Percentiles rank a stretch among this genome's conserved stretches.
Evolutionary conservation across 306 rosid species (phyloP).

Genomic region (Corylus heterophylla): DNA sequence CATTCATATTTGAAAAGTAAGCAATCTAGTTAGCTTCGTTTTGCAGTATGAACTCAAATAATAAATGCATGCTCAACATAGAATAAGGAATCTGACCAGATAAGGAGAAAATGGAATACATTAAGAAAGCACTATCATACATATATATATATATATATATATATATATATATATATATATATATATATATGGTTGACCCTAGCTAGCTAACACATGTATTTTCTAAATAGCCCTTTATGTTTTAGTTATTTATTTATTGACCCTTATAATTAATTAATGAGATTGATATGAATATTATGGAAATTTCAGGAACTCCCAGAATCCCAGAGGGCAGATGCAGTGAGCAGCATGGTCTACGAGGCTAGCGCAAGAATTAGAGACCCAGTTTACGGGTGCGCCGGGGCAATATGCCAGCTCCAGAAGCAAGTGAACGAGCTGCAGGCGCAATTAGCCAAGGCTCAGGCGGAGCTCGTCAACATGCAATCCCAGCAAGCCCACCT

Average conservation of each 20-base stretch:
- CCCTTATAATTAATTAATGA: background rate
- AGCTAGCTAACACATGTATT: background rate
- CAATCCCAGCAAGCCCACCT: slow-evolving; percentile 84
- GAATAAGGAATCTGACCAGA: background rate
- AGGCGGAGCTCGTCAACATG: slow-evolving; percentile 78
- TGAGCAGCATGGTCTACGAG: slow-evolving; percentile 95
- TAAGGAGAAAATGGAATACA: background rate
- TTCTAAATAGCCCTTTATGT: background rate
- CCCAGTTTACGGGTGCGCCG: slow-evolving; percentile 87
- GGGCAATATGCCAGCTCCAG: slow-evolving; percentile 84
- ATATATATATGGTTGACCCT: background rate
- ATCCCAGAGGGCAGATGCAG: slow-evolving; percentile 85
- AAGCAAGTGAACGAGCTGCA: slow-evolving; percentile 82
- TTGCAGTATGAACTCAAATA: no score
- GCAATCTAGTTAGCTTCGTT: background rate
- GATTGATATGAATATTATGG: background rate
- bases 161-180: no score
- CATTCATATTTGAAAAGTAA: slow-evolving; percentile 22
- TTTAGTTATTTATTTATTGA: background rate
- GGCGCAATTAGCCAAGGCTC: slow-evolving; percentile 86
- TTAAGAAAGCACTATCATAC: background rate
- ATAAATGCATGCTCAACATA: background rate
- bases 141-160: no score
- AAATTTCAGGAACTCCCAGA: slow-evolving; percentile 81
- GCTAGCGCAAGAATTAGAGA: slow-evolving; percentile 89